Evolutionary conservation across 768 basidiomycete species (phyloP).

Genomic region (Kwoniella bestiolae): DNA sequence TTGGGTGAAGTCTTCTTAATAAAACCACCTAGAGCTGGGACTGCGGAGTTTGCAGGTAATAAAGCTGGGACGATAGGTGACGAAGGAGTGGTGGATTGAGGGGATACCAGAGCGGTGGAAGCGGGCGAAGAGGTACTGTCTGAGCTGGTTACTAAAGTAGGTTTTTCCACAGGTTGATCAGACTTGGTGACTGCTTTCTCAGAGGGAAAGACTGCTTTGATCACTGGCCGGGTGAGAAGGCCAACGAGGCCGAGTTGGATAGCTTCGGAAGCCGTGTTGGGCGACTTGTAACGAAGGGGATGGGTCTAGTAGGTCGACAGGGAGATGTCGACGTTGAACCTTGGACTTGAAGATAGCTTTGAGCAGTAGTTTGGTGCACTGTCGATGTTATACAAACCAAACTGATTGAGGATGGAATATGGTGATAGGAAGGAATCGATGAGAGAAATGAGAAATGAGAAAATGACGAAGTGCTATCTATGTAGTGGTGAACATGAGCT

Average conservation of each 20-base stretch:
- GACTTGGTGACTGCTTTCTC: slow-evolving; percentile 21
- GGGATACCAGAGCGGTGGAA: slow-evolving; percentile 27
- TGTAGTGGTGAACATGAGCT: too few species aligned
- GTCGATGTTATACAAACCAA: too few species aligned
- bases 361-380: neutral
- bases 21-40: slow-evolving; percentile 17
- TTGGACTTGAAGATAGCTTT: neutral
- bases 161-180: slow-evolving; percentile 2
- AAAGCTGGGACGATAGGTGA: slow-evolving; percentile 28
- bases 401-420: too few species aligned
- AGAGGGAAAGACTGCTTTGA: slow-evolving; percentile 51
- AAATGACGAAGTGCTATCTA: too few species aligned
- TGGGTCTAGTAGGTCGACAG: neutral
- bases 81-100: slow-evolving; percentile 34
- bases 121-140: neutral
- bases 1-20: neutral
- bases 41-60: slow-evolving; percentile 6
- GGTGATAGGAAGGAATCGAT: too few species aligned
- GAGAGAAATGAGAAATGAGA: too few species aligned
- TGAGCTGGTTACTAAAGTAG: neutral
- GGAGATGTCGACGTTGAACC: slow-evolving; percentile 1
- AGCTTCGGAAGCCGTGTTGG: slow-evolving; percentile 51
- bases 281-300: slow-evolving; percentile 12
- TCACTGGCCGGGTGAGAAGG: slow-evolving; percentile 53
- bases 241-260: slow-evolving; percentile 55